Evolutionary conservation across 495 filamentous ascomycete genomes (phyloP).

Genomic region (Aspergillus asperescens): DNA sequence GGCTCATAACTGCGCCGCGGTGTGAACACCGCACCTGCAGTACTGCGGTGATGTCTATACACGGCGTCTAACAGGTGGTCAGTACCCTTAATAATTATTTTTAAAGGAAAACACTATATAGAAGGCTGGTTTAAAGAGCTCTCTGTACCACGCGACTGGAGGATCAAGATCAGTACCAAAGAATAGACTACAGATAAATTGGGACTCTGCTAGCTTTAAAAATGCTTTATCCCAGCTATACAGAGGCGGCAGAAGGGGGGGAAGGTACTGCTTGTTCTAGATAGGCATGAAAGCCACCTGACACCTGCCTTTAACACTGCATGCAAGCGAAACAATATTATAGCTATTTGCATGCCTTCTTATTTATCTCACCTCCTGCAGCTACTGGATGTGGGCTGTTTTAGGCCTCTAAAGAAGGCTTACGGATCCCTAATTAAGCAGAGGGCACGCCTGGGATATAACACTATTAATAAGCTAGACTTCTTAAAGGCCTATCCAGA

Average conservation of each 20-base stretch:
- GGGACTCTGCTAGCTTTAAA: conserved; percentile 11
- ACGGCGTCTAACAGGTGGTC: too few species aligned
- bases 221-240: too few species aligned
- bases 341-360: not conserved
- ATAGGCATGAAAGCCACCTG: not conserved
- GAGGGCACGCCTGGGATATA: not conserved
- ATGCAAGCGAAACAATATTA: not conserved
- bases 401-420: conserved; percentile 15
- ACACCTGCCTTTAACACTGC: not conserved
- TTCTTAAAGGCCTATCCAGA: not conserved
- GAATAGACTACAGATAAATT: conserved; percentile 30
- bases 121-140: not conserved
- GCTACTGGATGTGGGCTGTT: conserved; percentile 24
- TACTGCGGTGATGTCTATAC: too few species aligned
- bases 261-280: not conserved
- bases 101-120: not conserved
- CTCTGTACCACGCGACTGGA: not conserved
- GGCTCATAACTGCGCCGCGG: too few species aligned
- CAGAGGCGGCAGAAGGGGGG: not conserved
- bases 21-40: too few species aligned
- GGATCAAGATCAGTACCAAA: conserved; percentile 1
- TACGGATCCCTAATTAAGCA: conserved; percentile 6
- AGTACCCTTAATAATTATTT: not conserved
- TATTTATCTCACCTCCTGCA: conserved; percentile 25
- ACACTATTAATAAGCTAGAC: conserved; percentile 4